A percentile compares a stretch with the other conserved stretches of the same genome.
Conservation (phyloP, 148 eudicot genomes). For the Polygonum maritimum region DNA sequence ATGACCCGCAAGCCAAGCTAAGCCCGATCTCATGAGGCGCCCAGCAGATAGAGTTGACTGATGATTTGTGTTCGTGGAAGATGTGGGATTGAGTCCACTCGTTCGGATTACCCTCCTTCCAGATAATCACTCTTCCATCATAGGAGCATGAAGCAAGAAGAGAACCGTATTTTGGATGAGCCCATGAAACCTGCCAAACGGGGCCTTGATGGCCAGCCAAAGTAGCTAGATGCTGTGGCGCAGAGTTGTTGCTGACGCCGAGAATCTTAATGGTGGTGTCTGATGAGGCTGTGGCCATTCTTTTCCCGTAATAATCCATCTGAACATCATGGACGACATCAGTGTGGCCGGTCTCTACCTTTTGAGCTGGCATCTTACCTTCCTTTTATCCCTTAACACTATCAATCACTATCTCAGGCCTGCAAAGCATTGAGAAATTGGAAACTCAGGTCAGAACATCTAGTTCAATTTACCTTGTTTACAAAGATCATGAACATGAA, state of each 20-base stretch:
- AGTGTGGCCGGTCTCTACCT: constrained; percentile 73
- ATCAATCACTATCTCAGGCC: background rate
- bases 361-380: constrained; percentile 60
- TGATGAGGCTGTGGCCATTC: constrained; percentile 78
- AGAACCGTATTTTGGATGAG: constrained; percentile 88
- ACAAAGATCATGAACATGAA: background rate
- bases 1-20: constrained; percentile 85
- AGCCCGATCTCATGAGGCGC: constrained; percentile 89
- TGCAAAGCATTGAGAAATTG: background rate
- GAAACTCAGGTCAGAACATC: background rate
- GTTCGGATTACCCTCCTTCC: constrained; percentile 87
- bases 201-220: constrained; percentile 83
- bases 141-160: constrained; percentile 83
- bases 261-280: constrained; percentile 61
- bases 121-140: constrained; percentile 79
- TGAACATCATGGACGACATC: constrained; percentile 81
- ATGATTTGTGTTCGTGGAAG: constrained; percentile 71
- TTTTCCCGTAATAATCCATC: constrained; percentile 91
- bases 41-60: constrained; percentile 87
- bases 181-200: constrained; percentile 94
- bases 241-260: constrained; percentile 42
- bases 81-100: constrained; percentile 78
- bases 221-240: constrained; percentile 64
- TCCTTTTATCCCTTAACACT: background rate
- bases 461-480: background rate